A percentile compares a stretch with the other conserved stretches of the same genome.
Evolutionary conservation across 2,329 filamentous ascomycete species (phyloP).

Genomic region (Epichloe elymi): DNA sequence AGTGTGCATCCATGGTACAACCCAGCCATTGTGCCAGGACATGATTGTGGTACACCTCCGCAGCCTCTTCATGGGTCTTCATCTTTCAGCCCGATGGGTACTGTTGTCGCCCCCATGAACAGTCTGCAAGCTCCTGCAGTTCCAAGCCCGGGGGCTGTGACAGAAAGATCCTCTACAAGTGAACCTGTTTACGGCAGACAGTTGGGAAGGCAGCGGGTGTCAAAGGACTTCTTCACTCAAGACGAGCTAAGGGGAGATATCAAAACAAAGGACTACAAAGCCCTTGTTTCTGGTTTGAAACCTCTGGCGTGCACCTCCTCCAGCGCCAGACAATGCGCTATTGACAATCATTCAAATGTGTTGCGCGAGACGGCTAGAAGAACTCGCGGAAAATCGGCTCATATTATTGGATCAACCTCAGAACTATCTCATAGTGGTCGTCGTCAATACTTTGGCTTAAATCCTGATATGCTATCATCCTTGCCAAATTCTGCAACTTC

Average conservation of each 20-base stretch:
- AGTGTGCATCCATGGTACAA: slow-evolving; percentile 4
- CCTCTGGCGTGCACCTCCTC: neutral
- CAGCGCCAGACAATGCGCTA: neutral
- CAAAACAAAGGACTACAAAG: neutral
- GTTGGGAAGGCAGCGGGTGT: neutral
- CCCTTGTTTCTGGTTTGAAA: neutral
- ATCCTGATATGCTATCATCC: neutral
- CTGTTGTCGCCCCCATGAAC: neutral
- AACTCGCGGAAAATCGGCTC: neutral
- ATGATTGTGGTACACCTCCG: slow-evolving; percentile 3
- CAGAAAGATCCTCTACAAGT: neutral
- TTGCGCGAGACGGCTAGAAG: neutral
- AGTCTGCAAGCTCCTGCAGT: neutral
- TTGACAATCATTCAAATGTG: neutral
- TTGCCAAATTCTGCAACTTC: neutral
- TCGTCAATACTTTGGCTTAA: neutral
- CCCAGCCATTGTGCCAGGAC: slow-evolving; percentile 1
- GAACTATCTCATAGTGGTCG: neutral
- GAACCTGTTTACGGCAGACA: neutral
- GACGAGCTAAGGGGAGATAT: neutral
- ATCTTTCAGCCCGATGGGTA: neutral
- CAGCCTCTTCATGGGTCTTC: neutral
- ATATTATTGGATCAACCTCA: neutral
- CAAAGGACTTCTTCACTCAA: neutral
- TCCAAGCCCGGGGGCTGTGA: neutral